A percentile compares a stretch with the other conserved stretches of the same genome.
These are phyloP conservation scores for Tylopilus vinaceipallidus DNA, from an alignment of 768 basidiomycete species.

Conservation along the genomic window DNA sequence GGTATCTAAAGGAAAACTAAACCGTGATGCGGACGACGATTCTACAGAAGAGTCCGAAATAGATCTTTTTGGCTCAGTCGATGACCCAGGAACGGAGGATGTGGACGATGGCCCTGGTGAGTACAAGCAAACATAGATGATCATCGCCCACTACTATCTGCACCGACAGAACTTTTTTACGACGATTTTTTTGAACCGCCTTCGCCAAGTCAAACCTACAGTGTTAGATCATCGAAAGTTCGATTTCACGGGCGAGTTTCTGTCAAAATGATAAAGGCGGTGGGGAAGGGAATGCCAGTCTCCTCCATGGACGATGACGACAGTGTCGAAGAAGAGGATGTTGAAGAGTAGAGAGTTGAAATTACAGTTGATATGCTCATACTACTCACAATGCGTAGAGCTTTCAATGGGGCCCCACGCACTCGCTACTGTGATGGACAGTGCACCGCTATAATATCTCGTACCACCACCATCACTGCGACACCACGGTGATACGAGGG, in stretches of 20 bases:
- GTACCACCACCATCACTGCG: no score
- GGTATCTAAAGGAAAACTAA: constrained; percentile 59
- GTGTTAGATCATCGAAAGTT: constrained; percentile 43
- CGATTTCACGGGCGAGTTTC: constrained; percentile 80
- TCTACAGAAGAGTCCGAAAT: constrained; percentile 53
- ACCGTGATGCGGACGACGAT: constrained; percentile 48
- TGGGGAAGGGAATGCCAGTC: constrained; percentile 62
- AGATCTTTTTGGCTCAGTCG: constrained; percentile 67
- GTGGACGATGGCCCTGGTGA: constrained; percentile 42
- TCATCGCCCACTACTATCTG: constrained; percentile 2
- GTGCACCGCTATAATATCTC: no score
- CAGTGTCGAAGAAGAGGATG: no score
- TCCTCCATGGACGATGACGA: constrained; percentile 38
- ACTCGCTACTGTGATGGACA: no score
- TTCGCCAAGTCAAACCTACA: constrained; percentile 19
- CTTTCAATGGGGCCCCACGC: no score
- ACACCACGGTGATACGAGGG: no score
- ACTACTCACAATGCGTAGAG: no score
- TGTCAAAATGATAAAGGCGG: constrained; percentile 76
- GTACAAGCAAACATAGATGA: constrained; percentile 13
- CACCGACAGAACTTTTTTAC: constrained; percentile 59
- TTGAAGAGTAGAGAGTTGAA: no score
- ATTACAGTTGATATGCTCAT: no score
- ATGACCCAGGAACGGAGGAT: constrained; percentile 42
- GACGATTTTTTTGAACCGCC: constrained; percentile 81